These are phyloP conservation scores for Monosporozyma aquatica DNA, from an alignment of 805 yeast species.

Conservation along the genomic window DNA sequence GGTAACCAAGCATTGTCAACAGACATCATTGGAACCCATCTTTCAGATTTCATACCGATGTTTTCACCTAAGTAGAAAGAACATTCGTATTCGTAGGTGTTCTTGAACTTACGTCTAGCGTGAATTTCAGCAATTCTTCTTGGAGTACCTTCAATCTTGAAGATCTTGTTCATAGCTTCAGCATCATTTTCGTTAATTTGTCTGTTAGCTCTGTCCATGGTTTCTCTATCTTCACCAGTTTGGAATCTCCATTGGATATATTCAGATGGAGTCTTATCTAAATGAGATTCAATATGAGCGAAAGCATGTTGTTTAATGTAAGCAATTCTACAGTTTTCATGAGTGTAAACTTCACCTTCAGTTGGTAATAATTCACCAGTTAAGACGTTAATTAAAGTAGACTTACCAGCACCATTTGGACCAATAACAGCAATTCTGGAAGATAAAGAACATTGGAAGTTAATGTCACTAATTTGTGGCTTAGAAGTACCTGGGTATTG, in stretches of 20 bases:
- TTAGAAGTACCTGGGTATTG: constrained; percentile 98
- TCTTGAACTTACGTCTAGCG: constrained; percentile 99
- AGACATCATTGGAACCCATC: constrained; percentile 99
- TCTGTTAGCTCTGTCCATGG: constrained; percentile 99
- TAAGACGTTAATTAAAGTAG: constrained; percentile 95
- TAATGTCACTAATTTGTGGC: constrained; percentile 86
- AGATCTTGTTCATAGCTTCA: constrained; percentile 97
- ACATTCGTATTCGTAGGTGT: constrained; percentile 99
- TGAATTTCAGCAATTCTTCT: constrained; percentile 93
- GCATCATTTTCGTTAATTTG: constrained; percentile 95
- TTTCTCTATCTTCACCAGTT: constrained; percentile 99
- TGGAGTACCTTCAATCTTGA: constrained; percentile 97
- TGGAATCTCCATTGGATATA: constrained; percentile 99
- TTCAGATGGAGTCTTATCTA: constrained; percentile 99
- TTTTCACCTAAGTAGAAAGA: constrained; percentile 96
- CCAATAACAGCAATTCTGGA: constrained; percentile 99
- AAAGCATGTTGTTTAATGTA: constrained; percentile 99
- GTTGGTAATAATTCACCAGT: constrained; percentile 99
- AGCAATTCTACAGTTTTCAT: constrained; percentile 99
- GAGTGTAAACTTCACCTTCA: constrained; percentile 96
- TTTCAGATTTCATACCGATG: constrained; percentile 97
- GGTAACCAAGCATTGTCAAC: constrained; percentile 99
- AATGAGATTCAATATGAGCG: constrained; percentile 97
- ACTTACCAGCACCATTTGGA: constrained; percentile 99
- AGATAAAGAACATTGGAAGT: constrained; percentile 98